A percentile compares a stretch with the other conserved stretches of the same genome.
These are phyloP conservation scores for Dendrobium huoshanense DNA, from an alignment of 106 monocot genomes.

Conservation along the genomic window DNA sequence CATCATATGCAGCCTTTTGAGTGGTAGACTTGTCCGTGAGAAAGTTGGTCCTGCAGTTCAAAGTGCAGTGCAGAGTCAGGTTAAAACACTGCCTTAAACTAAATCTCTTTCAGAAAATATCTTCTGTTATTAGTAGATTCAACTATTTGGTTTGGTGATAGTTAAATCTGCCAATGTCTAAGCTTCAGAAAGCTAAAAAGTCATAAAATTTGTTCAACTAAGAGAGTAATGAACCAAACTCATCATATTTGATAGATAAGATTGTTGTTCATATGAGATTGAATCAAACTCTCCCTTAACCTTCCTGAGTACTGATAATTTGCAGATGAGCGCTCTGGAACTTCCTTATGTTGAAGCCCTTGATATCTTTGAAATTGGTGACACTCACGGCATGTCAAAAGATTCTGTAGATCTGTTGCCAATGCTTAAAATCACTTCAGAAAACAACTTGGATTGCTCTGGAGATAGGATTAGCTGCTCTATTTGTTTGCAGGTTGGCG, in stretches of 20 bases:
- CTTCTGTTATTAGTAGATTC: too few species aligned
- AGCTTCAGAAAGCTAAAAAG: too few species aligned
- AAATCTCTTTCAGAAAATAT: too few species aligned
- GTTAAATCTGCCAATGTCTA: too few species aligned
- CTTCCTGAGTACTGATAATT: not conserved
- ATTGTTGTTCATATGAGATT: too few species aligned
- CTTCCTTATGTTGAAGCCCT: conserved; percentile 36
- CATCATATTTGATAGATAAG: too few species aligned
- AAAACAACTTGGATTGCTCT: conserved; percentile 34
- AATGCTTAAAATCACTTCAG: conserved; percentile 36
- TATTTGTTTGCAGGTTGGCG: conserved; percentile 59
- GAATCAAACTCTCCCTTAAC: not conserved
- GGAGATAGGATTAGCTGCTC: conserved; percentile 56
- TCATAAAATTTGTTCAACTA: too few species aligned
- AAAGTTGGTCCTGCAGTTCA: conserved; percentile 81
- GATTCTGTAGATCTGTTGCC: conserved; percentile 48
- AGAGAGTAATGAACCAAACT: too few species aligned
- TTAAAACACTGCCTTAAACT: conserved; percentile 3
- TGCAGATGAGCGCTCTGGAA: conserved; percentile 66
- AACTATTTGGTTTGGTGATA: too few species aligned
- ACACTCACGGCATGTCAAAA: conserved; percentile 44
- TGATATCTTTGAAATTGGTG: conserved; percentile 62
- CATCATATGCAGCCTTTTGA: conserved; percentile 65
- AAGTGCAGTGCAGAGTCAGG: conserved; percentile 85
- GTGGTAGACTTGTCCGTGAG: conserved; percentile 63